Conservation (phyloP, 2,329 filamentous ascomycete species). For the Xylaria sp. region DNA sequence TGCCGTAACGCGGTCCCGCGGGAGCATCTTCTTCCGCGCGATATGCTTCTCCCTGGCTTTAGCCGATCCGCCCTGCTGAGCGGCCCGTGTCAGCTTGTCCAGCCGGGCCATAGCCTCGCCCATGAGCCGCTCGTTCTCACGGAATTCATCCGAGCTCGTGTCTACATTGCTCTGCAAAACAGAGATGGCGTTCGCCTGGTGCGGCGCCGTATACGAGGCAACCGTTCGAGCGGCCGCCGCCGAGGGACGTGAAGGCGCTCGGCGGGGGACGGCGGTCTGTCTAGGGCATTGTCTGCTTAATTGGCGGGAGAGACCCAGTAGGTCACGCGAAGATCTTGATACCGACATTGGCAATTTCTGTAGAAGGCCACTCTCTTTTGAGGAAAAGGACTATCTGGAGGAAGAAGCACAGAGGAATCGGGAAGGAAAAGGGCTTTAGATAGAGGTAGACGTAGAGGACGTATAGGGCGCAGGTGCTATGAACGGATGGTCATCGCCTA, state of each 20-base stretch:
- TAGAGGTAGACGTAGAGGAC: slow-evolving; percentile 24
- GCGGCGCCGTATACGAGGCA: slow-evolving; percentile 81
- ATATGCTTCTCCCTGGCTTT: slow-evolving; percentile 91
- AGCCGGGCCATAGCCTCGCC: slow-evolving; percentile 74
- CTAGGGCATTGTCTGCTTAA: slow-evolving; percentile 50
- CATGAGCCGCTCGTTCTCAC: slow-evolving; percentile 84
- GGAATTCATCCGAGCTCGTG: slow-evolving; percentile 78
- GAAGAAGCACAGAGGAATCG: slow-evolving; percentile 34
- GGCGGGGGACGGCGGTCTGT: slow-evolving; percentile 47
- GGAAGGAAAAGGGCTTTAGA: slow-evolving; percentile 15
- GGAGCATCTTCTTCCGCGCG: slow-evolving; percentile 91
- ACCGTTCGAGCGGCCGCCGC: slow-evolving; percentile 53
- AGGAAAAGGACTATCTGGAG: slow-evolving; percentile 34
- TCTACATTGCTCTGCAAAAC: slow-evolving; percentile 81
- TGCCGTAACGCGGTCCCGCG: slow-evolving; percentile 86
- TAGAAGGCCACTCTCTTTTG: slow-evolving; percentile 12
- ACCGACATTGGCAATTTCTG: slow-evolving; percentile 55
- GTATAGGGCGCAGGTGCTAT: neutral
- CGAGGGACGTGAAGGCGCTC: slow-evolving; percentile 33
- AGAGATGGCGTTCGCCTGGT: slow-evolving; percentile 86
- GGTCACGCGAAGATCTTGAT: slow-evolving; percentile 58
- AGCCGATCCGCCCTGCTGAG: slow-evolving; percentile 79
- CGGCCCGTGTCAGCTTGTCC: slow-evolving; percentile 73
- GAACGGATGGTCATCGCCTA: slow-evolving; percentile 24
- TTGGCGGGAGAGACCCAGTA: slow-evolving; percentile 57